Percentiles rank a stretch among this genome's conserved stretches.
Evolutionary conservation across 495 filamentous ascomycete species (phyloP).

Genomic region (Cercophora newfieldiana): DNA sequence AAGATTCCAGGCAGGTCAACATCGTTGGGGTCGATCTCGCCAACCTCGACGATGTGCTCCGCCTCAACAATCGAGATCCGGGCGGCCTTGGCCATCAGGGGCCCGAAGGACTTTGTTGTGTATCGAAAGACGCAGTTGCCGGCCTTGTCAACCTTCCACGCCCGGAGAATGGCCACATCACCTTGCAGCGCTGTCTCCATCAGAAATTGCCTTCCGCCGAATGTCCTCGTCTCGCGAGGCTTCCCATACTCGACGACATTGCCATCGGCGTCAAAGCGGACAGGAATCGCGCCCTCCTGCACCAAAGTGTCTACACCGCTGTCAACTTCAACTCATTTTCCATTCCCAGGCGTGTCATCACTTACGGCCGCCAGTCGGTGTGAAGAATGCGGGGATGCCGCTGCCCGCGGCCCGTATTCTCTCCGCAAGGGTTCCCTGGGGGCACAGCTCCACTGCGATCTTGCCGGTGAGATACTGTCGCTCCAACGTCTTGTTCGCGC

Average conservation of each 20-base stretch:
- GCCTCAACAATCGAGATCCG: constrained; percentile 65
- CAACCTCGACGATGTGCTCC: constrained; percentile 64
- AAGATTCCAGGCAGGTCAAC: constrained; percentile 65
- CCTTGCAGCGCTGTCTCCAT: constrained; percentile 65
- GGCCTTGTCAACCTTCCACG: constrained; percentile 64
- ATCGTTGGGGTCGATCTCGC: constrained; percentile 57
- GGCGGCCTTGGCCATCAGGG: constrained; percentile 64
- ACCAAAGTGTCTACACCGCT: constrained; percentile 53
- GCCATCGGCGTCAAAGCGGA: constrained; percentile 52
- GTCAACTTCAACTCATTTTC: neutral
- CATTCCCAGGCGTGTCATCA: neutral
- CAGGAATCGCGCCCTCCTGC: constrained; percentile 61
- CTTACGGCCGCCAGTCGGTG: constrained; percentile 59
- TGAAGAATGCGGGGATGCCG: constrained; percentile 69
- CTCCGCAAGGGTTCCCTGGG: constrained; percentile 66
- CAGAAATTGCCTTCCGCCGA: constrained; percentile 57
- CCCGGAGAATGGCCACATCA: constrained; percentile 63
- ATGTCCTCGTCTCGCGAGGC: constrained; percentile 59
- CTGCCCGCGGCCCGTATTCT: constrained; percentile 61
- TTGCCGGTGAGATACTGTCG: constrained; percentile 61
- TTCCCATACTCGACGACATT: constrained; percentile 54
- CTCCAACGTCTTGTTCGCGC: constrained; percentile 66
- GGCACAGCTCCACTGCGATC: constrained; percentile 64
- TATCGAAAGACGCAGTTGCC: constrained; percentile 66
- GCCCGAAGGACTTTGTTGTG: constrained; percentile 61